Percentiles rank a stretch among this genome's conserved stretches.
Conservation (phyloP, 2,329 filamentous ascomycete genomes). For the Fusarium sarcochroum region DNA sequence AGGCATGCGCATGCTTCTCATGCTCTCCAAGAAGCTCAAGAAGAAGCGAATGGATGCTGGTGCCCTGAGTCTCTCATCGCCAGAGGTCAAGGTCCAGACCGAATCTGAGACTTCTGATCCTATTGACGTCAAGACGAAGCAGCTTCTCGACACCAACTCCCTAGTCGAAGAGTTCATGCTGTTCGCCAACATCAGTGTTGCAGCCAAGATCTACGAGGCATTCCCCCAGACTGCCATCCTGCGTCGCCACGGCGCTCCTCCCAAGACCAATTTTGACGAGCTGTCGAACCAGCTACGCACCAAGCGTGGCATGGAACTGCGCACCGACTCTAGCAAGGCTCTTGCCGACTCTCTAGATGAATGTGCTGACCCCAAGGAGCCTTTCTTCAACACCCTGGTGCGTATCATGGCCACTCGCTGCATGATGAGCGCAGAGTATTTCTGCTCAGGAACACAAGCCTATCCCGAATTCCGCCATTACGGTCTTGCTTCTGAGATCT, state of each 20-base stretch:
- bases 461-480: constrained; percentile 98
- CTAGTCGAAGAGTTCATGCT: constrained; percentile 99
- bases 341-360: constrained; percentile 91
- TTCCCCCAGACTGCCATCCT: constrained; percentile 97
- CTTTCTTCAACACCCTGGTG: constrained; percentile 98
- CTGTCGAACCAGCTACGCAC: constrained; percentile 90
- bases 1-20: constrained; percentile 88
- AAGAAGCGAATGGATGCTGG: constrained; percentile 97
- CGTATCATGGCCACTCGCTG: constrained; percentile 97
- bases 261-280: constrained; percentile 97
- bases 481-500: constrained; percentile 94
- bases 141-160: constrained; percentile 94
- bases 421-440: constrained; percentile 99
- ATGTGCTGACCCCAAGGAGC: constrained; percentile 83
- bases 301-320: constrained; percentile 84
- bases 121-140: constrained; percentile 95
- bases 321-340: constrained; percentile 89
- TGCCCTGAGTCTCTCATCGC: constrained; percentile 95
- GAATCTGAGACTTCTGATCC: constrained; percentile 97
- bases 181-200: constrained; percentile 96
- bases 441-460: constrained; percentile 92
- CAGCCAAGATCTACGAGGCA: constrained; percentile 87
- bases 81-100: constrained; percentile 95
- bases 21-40: constrained; percentile 91
- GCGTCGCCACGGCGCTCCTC: constrained; percentile 90